phyloP scores from a whole-genome alignment of 1,139 yeast genomes.

The Waltiozyma sp. region DNA sequence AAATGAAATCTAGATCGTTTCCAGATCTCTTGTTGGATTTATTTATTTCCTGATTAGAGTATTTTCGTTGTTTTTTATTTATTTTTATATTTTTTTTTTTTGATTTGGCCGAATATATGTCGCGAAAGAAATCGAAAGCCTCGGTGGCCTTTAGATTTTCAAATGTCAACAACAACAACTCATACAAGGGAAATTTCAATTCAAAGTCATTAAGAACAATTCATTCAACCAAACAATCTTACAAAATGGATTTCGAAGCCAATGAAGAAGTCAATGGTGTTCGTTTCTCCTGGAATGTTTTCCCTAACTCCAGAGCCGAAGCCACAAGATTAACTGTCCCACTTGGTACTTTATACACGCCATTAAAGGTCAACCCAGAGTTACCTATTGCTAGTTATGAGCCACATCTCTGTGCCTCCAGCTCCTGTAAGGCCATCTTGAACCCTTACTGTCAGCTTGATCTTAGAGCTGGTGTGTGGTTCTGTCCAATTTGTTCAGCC shows the following conservation, averaged over 20 bases:
- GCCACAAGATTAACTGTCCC: slow-evolving; percentile 52
- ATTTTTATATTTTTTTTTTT: no score
- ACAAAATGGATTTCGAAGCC: slow-evolving; percentile 33
- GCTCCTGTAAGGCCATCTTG: slow-evolving; percentile 41
- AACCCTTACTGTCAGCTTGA: slow-evolving; percentile 45
- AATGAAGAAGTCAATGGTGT: slow-evolving; percentile 61
- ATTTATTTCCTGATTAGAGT: no score
- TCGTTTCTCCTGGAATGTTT: slow-evolving; percentile 54
- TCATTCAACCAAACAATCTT: background rate
- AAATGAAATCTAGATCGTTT: no score
- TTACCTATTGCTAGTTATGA: slow-evolving; percentile 42
- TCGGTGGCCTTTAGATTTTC: background rate
- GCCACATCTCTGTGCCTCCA: slow-evolving; percentile 4
- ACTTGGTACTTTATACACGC: slow-evolving; percentile 55
- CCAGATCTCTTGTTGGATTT: no score
- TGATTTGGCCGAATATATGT: no score
- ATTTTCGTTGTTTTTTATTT: no score
- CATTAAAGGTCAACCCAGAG: slow-evolving; percentile 42
- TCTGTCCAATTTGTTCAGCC: slow-evolving; percentile 50
- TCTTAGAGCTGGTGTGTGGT: slow-evolving; percentile 38
- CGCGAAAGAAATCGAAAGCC: background rate
- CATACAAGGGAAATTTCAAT: background rate
- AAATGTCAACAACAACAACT: background rate
- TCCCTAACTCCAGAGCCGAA: slow-evolving; percentile 52
- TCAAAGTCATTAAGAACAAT: no score